Conservation (phyloP, 164 flowering plant species). For the Saururus chinensis region DNA sequence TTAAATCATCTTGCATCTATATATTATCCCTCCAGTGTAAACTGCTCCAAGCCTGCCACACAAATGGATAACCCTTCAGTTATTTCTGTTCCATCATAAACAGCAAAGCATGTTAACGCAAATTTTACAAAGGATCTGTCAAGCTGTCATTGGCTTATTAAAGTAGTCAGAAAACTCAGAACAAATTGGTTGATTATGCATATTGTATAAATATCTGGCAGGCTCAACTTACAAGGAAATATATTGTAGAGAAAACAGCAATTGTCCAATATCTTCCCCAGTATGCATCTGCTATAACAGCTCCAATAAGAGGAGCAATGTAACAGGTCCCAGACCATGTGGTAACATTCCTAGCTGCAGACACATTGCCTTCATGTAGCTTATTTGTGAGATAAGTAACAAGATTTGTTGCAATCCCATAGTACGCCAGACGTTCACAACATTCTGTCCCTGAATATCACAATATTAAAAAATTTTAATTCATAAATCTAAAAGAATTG, state of each 20-base stretch:
- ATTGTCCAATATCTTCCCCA: constrained; percentile 96
- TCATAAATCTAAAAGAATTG: neutral
- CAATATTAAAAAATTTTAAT: neutral
- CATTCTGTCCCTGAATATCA: constrained; percentile 66
- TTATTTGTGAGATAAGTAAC: constrained; percentile 68
- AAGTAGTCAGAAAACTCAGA: no score
- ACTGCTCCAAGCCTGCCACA: no score
- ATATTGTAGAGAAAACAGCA: constrained; percentile 67
- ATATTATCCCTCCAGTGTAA: no score
- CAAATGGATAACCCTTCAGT: no score
- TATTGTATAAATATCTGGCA: no score
- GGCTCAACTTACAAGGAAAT: constrained; percentile 46
- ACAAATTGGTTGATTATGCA: neutral
- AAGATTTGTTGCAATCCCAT: constrained; percentile 80
- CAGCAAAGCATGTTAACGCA: no score
- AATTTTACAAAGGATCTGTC: no score
- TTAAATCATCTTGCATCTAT: no score
- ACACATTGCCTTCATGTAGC: constrained; percentile 67
- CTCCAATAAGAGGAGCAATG: constrained; percentile 80
- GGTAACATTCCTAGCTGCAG: constrained; percentile 79
- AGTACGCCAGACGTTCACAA: constrained; percentile 86
- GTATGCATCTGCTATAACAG: constrained; percentile 79
- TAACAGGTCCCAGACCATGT: constrained; percentile 91
- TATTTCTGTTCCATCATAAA: no score
- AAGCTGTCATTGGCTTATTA: no score